Evolutionary conservation across 73 alveolate genomes (phyloP).

Genomic region (Stentor coeruleus): DNA sequence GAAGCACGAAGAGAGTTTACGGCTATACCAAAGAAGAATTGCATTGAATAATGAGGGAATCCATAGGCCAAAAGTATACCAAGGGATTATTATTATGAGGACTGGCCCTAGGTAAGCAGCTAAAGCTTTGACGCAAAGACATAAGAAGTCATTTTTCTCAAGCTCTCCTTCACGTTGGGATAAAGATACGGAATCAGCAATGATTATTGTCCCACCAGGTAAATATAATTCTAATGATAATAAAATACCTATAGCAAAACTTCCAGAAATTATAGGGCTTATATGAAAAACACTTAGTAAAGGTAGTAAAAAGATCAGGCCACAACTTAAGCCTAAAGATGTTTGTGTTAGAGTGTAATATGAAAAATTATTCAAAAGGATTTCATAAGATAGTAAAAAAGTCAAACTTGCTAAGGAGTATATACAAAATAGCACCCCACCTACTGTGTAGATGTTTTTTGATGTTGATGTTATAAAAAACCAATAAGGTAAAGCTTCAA

Average conservation of each 20-base stretch:
- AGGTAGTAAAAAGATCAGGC: neutral
- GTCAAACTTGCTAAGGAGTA: neutral
- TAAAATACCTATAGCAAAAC: neutral
- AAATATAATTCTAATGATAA: neutral
- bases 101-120: neutral
- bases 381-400: neutral
- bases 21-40: neutral
- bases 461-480: neutral
- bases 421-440: neutral
- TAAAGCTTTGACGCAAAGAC: neutral
- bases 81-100: neutral
- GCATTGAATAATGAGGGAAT: neutral
- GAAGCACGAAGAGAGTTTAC: neutral
- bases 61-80: neutral
- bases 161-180: neutral
- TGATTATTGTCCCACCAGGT: neutral
- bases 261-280: neutral
- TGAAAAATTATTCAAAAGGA: neutral
- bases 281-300: neutral
- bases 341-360: neutral
- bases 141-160: neutral
- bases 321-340: neutral
- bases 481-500: neutral
- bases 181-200: neutral
- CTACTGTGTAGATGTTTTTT: neutral